These are phyloP conservation scores for Discostella pseudostelligera DNA, from an alignment of 108 stramenopile genomes.

Conservation along the genomic window DNA sequence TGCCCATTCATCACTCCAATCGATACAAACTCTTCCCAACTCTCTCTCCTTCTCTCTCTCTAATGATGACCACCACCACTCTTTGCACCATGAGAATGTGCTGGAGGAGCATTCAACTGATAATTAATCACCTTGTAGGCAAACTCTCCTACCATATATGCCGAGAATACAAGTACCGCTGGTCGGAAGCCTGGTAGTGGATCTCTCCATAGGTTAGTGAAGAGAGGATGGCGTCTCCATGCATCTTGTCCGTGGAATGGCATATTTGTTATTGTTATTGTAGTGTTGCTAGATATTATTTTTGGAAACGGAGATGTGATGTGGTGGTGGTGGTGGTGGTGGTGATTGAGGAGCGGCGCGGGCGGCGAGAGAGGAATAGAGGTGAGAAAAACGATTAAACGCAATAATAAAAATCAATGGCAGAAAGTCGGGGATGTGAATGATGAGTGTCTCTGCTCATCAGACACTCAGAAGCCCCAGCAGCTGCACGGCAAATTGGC, in stretches of 20 bases:
- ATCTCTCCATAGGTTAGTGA: conserved; percentile 73
- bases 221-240: conserved; percentile 80
- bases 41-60: background rate
- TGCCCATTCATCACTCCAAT: background rate
- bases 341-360: too few species aligned
- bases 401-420: too few species aligned
- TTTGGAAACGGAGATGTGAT: background rate
- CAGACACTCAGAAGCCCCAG: too few species aligned
- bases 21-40: too few species aligned
- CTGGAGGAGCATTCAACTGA: conserved; percentile 11
- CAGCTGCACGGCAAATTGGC: too few species aligned
- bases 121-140: conserved; percentile 50
- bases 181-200: conserved; percentile 85
- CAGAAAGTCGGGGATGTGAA: too few species aligned
- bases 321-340: background rate
- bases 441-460: too few species aligned
- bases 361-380: too few species aligned
- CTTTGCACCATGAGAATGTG: background rate
- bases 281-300: too few species aligned
- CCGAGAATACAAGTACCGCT: conserved; percentile 76
- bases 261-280: conserved; percentile 64
- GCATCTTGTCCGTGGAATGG: conserved; percentile 88
- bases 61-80: background rate
- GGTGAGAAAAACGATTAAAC: too few species aligned
- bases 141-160: conserved; percentile 63